Evolutionary conservation across 2,329 filamentous ascomycete genomes (phyloP).

Genomic region (Pseudopithomyces maydicus): DNA sequence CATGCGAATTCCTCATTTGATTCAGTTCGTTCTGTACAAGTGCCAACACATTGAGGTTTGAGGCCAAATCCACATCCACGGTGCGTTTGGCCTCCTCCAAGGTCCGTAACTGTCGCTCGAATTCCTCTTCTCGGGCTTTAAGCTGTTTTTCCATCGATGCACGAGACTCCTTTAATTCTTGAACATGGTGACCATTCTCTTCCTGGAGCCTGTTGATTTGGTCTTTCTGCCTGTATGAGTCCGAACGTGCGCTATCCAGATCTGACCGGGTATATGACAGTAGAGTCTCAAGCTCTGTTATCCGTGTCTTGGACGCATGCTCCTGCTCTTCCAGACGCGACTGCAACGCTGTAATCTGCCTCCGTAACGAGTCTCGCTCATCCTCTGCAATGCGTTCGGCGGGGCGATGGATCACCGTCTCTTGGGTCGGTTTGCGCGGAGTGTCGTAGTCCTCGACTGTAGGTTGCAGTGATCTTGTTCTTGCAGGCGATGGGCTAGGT

Average conservation of each 20-base stretch:
- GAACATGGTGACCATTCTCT: constrained; percentile 19
- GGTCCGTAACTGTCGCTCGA: constrained; percentile 23
- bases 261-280: constrained; percentile 40
- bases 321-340: constrained; percentile 34
- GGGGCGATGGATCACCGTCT: constrained; percentile 40
- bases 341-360: constrained; percentile 31
- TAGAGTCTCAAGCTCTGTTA: constrained; percentile 42
- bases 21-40: constrained; percentile 22
- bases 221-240: constrained; percentile 38
- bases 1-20: constrained; percentile 15
- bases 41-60: constrained; percentile 17
- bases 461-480: constrained; percentile 38
- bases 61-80: constrained; percentile 16
- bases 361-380: constrained; percentile 17
- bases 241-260: constrained; percentile 32
- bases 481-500: constrained; percentile 29
- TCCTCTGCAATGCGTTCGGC: constrained; percentile 17
- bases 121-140: constrained; percentile 28
- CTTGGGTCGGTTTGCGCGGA: constrained; percentile 41
- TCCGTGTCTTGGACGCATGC: constrained; percentile 32
- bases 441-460: constrained; percentile 46
- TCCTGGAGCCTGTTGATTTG: constrained; percentile 21
- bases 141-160: constrained; percentile 15
- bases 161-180: constrained; percentile 13
- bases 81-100: constrained; percentile 23